phyloP scores from a whole-genome alignment of 345 rosid genomes.

The Durio zibethinus region DNA sequence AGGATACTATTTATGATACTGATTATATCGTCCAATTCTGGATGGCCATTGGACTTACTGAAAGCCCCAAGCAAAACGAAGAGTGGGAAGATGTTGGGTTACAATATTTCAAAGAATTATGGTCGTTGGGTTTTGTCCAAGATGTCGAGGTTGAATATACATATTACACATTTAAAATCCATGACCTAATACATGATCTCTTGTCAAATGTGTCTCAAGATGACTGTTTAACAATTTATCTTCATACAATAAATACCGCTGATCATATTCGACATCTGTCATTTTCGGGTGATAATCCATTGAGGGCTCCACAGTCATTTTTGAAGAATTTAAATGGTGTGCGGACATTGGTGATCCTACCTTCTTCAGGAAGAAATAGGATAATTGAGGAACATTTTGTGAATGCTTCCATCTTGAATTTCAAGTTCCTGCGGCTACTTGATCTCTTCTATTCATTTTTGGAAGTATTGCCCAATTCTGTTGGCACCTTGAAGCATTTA shows the following conservation, averaged over 20 bases:
- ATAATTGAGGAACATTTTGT: too few relatives aligned
- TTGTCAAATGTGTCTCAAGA: not conserved
- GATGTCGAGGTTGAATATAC: too few relatives aligned
- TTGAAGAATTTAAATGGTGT: not conserved
- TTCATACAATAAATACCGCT: not conserved
- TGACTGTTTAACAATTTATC: not conserved
- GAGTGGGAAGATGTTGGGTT: not conserved
- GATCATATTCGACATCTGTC: not conserved
- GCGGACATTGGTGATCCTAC: too few relatives aligned
- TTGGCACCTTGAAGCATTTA: constrained; percentile 12
- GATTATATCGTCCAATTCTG: not conserved
- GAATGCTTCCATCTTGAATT: not conserved
- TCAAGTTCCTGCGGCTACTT: not conserved
- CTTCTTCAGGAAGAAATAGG: too few relatives aligned
- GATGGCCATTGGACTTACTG: not conserved
- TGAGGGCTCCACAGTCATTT: too few relatives aligned
- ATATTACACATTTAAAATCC: not conserved
- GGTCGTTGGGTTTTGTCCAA: not conserved
- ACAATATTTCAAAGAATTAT: not conserved
- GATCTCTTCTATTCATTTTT: not conserved
- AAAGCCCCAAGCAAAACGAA: not conserved
- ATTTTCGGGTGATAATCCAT: not conserved
- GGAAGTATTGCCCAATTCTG: not conserved
- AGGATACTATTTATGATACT: not conserved
- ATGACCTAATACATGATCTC: constrained; percentile 4